Conservation (phyloP, 768 basidiomycete species). For the Cytidiella melzeri region DNA sequence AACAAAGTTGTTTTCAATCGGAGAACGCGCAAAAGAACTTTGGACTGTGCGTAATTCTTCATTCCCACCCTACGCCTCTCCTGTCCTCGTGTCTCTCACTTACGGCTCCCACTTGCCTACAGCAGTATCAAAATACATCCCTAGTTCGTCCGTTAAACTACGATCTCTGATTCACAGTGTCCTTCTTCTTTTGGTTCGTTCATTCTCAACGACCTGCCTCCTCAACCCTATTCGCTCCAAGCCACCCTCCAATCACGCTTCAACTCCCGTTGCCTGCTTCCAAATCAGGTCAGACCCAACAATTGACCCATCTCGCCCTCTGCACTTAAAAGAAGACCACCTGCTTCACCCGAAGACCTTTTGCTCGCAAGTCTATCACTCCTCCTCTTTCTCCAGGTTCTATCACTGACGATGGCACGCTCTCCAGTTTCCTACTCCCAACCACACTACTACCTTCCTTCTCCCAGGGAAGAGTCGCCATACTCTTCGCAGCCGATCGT, state of each 20-base stretch:
- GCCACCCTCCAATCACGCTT: slow-evolving; percentile 6
- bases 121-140: background rate
- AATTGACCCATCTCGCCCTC: slow-evolving; percentile 5
- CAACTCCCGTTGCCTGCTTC: background rate
- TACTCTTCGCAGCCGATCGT: slow-evolving; percentile 18
- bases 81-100: background rate
- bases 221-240: background rate
- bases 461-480: slow-evolving; percentile 13
- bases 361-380: slow-evolving; percentile 13
- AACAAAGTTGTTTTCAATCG: background rate
- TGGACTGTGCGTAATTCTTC: background rate
- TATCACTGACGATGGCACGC: slow-evolving; percentile 12
- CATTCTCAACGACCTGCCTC: slow-evolving; percentile 13
- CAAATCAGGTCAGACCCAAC: slow-evolving; percentile 3
- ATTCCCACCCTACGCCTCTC: background rate
- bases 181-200: slow-evolving; percentile 13
- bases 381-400: background rate
- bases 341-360: background rate
- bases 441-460: slow-evolving; percentile 15
- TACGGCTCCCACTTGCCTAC: slow-evolving; percentile 4
- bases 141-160: slow-evolving; percentile 1
- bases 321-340: slow-evolving; percentile 6
- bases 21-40: background rate
- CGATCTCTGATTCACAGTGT: slow-evolving; percentile 14
- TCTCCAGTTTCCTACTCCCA: slow-evolving; percentile 14